Conservation (phyloP, 164 flowering plant genomes). For the Paratinospora sagittata region DNA sequence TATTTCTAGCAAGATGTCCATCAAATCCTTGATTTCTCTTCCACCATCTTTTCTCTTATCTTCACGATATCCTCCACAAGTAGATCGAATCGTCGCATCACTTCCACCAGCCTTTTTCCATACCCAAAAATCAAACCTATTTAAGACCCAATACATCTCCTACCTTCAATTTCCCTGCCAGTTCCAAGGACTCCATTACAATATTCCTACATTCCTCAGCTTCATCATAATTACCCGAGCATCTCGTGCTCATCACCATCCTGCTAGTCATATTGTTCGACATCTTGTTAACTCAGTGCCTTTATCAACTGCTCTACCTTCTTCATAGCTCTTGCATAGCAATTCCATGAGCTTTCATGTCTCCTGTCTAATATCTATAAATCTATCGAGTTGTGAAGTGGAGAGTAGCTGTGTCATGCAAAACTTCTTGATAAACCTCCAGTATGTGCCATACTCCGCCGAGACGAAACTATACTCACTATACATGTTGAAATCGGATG, state of each 20-base stretch:
- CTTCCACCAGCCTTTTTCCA: constrained; percentile 22
- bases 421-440: constrained; percentile 53
- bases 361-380: constrained; percentile 25
- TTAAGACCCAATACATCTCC: constrained; percentile 19
- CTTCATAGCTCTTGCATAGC: constrained; percentile 10
- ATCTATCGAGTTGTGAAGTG: constrained; percentile 14
- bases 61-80: constrained; percentile 36
- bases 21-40: constrained; percentile 21
- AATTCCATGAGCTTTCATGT: constrained; percentile 15
- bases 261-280: constrained; percentile 27
- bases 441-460: constrained; percentile 39
- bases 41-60: background rate
- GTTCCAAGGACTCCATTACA: constrained; percentile 22
- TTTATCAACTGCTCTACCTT: constrained; percentile 17
- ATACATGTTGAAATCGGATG: constrained; percentile 27
- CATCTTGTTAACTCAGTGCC: constrained; percentile 24
- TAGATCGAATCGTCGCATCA: constrained; percentile 16
- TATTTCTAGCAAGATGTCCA: constrained; percentile 29
- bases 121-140: constrained; percentile 20
- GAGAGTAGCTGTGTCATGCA: constrained; percentile 39
- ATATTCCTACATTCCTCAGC: constrained; percentile 27
- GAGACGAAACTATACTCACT: constrained; percentile 26
- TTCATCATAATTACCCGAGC: constrained; percentile 21
- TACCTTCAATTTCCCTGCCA: constrained; percentile 24
- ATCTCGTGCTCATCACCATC: constrained; percentile 27